phyloP scores from a whole-genome alignment of 805 yeast genomes.

The Pichia cephalocereana region DNA sequence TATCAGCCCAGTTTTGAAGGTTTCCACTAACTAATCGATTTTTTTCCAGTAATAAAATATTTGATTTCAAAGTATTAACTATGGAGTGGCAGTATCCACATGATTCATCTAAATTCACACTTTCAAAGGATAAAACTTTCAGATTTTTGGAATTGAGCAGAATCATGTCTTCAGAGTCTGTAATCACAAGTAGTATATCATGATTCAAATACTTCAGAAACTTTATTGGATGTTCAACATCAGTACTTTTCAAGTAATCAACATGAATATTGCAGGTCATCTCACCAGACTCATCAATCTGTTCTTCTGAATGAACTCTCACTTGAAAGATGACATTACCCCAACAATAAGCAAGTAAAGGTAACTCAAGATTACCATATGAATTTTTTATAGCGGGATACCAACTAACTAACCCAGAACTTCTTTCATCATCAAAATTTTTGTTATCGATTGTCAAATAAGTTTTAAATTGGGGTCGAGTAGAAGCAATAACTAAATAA shows the following conservation, averaged over 20 bases:
- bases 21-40: slow-evolving; percentile 50
- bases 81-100: no score
- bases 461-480: slow-evolving; percentile 37
- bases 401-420: slow-evolving; percentile 31
- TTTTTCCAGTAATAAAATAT: slow-evolving; percentile 44
- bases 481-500: slow-evolving; percentile 43
- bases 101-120: no score
- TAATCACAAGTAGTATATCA: no score
- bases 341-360: slow-evolving; percentile 63
- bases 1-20: slow-evolving; percentile 63
- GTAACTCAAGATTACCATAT: slow-evolving; percentile 22
- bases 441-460: no score
- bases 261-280: slow-evolving; percentile 6
- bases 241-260: no score
- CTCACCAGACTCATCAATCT: slow-evolving; percentile 18
- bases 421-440: no score
- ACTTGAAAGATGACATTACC: slow-evolving; percentile 49
- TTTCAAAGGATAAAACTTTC: no score
- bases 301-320: slow-evolving; percentile 22
- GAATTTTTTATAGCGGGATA: slow-evolving; percentile 39
- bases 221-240: no score
- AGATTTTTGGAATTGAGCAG: no score
- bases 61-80: slow-evolving; percentile 25
- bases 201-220: no score
- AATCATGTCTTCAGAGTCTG: no score